Evolutionary conservation across 2,329 filamentous ascomycete genomes (phyloP).

Genomic region (Cylindrodendrum hubeiense): DNA sequence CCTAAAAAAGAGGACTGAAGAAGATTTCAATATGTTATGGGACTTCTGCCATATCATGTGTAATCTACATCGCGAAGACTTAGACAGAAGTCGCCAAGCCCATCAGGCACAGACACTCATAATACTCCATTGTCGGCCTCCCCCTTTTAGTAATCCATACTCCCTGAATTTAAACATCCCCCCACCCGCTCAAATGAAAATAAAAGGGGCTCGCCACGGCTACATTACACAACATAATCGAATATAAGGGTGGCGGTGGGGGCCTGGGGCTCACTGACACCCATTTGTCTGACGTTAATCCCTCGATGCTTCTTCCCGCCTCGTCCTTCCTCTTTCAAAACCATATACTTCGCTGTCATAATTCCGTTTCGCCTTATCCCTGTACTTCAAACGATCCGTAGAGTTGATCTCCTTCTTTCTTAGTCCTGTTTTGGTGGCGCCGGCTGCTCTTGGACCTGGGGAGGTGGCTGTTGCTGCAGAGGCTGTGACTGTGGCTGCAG

Average conservation of each 20-base stretch:
- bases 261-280: conserved; percentile 22
- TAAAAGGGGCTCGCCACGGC: conserved; percentile 31
- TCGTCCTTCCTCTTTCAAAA: conserved; percentile 24
- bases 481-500: conserved; percentile 18
- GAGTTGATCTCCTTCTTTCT: conserved; percentile 3
- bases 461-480: conserved; percentile 17
- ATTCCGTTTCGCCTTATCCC: conserved; percentile 10
- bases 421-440: conserved; percentile 23
- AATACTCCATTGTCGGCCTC: conserved; percentile 20
- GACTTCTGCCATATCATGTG: conserved; percentile 4
- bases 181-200: conserved; percentile 35
- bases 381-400: conserved; percentile 12
- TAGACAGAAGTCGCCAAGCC: not conserved
- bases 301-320: conserved; percentile 27
- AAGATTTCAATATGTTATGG: not conserved
- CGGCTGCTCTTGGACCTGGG: conserved; percentile 5
- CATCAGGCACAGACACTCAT: not conserved
- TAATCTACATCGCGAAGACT: conserved; percentile 9
- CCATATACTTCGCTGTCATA: conserved; percentile 25
- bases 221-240: conserved; percentile 44
- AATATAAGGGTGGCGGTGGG: conserved; percentile 32
- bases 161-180: conserved; percentile 35
- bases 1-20: conserved; percentile 3
- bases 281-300: conserved; percentile 26
- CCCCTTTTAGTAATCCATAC: conserved; percentile 36